Evolutionary conservation across 2,329 filamentous ascomycete genomes (phyloP).

Genomic region (Chaetothyriales sp.): DNA sequence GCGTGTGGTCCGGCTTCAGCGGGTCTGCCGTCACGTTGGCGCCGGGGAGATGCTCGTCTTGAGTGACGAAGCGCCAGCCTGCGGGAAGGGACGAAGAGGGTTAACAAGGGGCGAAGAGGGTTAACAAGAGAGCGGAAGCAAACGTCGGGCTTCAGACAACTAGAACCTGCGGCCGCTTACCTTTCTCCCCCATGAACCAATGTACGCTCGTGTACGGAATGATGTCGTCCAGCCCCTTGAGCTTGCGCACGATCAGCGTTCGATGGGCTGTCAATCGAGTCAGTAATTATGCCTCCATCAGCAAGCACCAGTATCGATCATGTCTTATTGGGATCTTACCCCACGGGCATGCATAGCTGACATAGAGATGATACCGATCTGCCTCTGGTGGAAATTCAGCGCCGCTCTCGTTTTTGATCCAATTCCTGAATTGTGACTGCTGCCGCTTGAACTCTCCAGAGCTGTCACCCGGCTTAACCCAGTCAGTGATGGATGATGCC

Average conservation of each 20-base stretch:
- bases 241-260: constrained; percentile 69
- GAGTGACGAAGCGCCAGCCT: constrained; percentile 73
- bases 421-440: constrained; percentile 66
- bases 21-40: constrained; percentile 40
- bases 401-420: constrained; percentile 56
- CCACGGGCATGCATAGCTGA: constrained; percentile 91
- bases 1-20: constrained; percentile 53
- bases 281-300: constrained; percentile 1
- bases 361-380: constrained; percentile 84
- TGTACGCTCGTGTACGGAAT: constrained; percentile 72
- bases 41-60: constrained; percentile 46
- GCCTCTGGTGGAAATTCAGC: constrained; percentile 74
- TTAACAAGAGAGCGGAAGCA: no score
- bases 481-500: constrained; percentile 54
- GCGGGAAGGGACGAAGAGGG: no score
- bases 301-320: not conserved
- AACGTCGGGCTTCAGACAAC: constrained; percentile 3
- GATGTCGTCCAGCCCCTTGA: constrained; percentile 84
- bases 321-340: constrained; percentile 29
- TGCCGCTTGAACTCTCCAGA: constrained; percentile 89
- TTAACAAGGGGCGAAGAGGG: no score
- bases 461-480: constrained; percentile 56
- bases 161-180: constrained; percentile 24
- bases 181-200: constrained; percentile 67
- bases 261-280: constrained; percentile 50